A percentile compares a stretch with the other conserved stretches of the same genome.
Evolutionary conservation across 306 rosid genomes (phyloP).

Genomic region (Adenanthera pavonina): DNA sequence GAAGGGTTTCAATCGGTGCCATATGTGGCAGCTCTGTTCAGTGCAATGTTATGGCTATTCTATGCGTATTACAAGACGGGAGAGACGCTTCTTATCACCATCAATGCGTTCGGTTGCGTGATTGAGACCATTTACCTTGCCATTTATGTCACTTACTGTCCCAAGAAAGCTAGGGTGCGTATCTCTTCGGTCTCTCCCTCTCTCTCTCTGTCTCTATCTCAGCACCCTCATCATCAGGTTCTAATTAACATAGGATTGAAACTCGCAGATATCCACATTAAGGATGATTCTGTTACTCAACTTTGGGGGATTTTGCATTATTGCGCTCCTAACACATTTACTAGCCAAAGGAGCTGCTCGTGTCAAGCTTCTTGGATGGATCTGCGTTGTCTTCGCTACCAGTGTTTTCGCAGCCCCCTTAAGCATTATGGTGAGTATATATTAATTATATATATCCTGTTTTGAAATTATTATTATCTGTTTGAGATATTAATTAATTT

Average conservation of each 20-base stretch:
- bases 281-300: constrained; percentile 69
- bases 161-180: constrained; percentile 69
- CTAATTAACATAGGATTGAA: constrained; percentile 22
- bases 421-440: constrained; percentile 66
- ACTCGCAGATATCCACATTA: constrained; percentile 64
- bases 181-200: not conserved
- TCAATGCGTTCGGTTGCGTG: constrained; percentile 78
- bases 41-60: constrained; percentile 88
- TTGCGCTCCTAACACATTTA: constrained; percentile 63
- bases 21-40: constrained; percentile 81
- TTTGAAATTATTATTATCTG: too few species aligned
- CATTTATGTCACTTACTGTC: constrained; percentile 68
- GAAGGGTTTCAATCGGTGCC: constrained; percentile 94
- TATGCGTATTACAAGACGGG: constrained; percentile 73
- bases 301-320: constrained; percentile 72
- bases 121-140: constrained; percentile 88
- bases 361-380: constrained; percentile 75
- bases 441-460: not conserved
- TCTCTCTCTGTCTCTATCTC: not conserved
- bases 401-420: constrained; percentile 93
- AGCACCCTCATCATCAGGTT: not conserved
- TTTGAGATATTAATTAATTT: not conserved
- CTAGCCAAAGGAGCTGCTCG: constrained; percentile 50
- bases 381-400: constrained; percentile 78
- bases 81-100: constrained; percentile 77